Conservation (phyloP, 2,329 filamentous ascomycete species). For the Amauroascus verrucosus region DNA sequence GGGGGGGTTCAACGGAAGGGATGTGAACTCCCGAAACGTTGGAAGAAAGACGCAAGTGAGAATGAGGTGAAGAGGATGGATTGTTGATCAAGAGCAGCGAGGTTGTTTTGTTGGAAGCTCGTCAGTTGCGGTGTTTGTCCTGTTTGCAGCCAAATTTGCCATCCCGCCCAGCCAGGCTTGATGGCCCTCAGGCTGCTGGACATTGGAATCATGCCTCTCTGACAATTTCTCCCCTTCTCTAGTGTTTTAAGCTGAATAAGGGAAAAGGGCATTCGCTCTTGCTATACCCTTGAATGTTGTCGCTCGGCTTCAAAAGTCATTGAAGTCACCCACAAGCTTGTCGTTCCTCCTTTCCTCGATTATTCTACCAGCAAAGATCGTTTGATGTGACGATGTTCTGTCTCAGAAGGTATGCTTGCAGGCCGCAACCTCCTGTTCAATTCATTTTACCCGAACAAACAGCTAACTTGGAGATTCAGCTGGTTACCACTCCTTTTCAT, state of each 20-base stretch:
- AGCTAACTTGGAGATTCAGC: constrained; percentile 36
- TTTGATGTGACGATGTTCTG: constrained; percentile 45
- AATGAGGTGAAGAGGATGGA: constrained; percentile 2
- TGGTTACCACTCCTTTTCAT: constrained; percentile 84
- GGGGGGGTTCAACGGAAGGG: neutral
- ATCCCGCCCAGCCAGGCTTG: neutral
- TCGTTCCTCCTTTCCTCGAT: neutral
- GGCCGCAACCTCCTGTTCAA: neutral
- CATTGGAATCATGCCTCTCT: too few relatives aligned
- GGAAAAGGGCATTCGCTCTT: neutral
- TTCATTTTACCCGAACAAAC: neutral
- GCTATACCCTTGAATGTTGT: neutral
- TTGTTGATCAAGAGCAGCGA: constrained; percentile 8
- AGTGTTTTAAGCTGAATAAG: neutral
- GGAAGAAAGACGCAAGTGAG: neutral
- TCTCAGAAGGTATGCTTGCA: constrained; percentile 47
- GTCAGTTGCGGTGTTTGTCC: constrained; percentile 2
- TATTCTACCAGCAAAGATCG: neutral
- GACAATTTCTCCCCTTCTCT: neutral
- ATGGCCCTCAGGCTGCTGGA: too few relatives aligned
- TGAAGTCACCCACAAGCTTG: neutral
- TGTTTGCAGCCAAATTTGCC: constrained; percentile 9
- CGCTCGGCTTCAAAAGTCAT: neutral
- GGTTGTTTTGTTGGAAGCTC: neutral
- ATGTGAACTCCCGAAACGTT: neutral